Percentiles rank a stretch among this genome's conserved stretches.
These are phyloP conservation scores for Crinitomyces ghanaensis DNA, from an alignment of 805 yeast genomes.

Conservation along the genomic window DNA sequence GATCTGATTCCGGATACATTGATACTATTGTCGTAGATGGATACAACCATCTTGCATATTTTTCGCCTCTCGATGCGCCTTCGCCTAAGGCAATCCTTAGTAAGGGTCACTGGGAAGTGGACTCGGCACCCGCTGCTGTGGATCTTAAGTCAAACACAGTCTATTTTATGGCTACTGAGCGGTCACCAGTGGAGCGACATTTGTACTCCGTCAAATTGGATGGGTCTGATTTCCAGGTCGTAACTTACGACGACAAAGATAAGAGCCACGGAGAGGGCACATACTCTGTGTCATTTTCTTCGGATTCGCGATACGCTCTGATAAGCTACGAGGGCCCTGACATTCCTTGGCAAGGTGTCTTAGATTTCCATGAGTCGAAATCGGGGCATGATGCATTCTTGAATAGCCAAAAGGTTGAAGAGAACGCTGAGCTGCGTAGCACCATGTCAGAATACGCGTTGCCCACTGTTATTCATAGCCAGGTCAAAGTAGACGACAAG, in stretches of 20 bases:
- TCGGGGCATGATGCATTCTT: constrained; percentile 26
- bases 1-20: constrained; percentile 58
- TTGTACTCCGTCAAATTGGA: constrained; percentile 56
- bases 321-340: constrained; percentile 69
- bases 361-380: constrained; percentile 42
- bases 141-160: constrained; percentile 37
- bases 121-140: constrained; percentile 47
- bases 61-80: constrained; percentile 52
- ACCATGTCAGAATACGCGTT: constrained; percentile 33
- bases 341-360: constrained; percentile 65
- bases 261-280: too few relatives aligned
- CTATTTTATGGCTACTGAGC: constrained; percentile 63
- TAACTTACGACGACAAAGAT: constrained; percentile 42
- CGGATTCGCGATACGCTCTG: constrained; percentile 63
- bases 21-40: constrained; percentile 47
- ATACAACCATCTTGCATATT: constrained; percentile 72
- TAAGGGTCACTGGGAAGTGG: constrained; percentile 85
- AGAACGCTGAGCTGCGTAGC: constrained; percentile 20
- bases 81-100: constrained; percentile 48
- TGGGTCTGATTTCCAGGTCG: constrained; percentile 30
- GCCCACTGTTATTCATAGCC: constrained; percentile 46
- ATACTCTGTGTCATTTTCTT: constrained; percentile 62
- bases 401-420: constrained; percentile 19
- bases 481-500: constrained; percentile 30
- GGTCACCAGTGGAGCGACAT: constrained; percentile 76